phyloP scores from a whole-genome alignment of 768 basidiomycete species.

The Pleurotus ostreatus region DNA sequence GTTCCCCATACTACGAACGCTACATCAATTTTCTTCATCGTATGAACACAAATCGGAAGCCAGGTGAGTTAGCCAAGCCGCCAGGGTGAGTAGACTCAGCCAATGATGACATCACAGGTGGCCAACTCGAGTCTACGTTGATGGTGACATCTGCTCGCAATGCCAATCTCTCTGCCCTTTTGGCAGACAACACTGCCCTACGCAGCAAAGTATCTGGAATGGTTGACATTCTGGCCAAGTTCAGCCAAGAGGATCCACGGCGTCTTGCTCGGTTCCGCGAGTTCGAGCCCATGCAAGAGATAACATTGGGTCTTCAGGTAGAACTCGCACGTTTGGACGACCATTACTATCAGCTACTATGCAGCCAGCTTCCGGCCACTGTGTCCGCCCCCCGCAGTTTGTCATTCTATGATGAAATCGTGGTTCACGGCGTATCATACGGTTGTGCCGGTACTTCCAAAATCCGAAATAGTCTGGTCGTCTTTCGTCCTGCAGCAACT shows the following conservation, averaged over 20 bases:
- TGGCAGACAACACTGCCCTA: no score
- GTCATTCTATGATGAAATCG: constrained; percentile 5
- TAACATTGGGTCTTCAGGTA: not conserved
- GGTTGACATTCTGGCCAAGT: constrained; percentile 7
- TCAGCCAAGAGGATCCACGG: constrained; percentile 13
- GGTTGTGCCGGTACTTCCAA: constrained; percentile 7
- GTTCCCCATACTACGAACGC: not conserved
- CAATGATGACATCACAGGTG: not conserved
- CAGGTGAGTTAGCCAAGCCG: not conserved
- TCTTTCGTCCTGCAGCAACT: constrained; percentile 5
- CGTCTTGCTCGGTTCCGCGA: constrained; percentile 9
- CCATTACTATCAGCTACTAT: not conserved
- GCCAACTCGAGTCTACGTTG: not conserved
- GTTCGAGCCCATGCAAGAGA: constrained; percentile 4
- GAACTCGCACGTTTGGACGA: not conserved
- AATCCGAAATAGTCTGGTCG: constrained; percentile 10
- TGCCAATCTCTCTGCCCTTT: no score
- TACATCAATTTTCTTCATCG: not conserved
- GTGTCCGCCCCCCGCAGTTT: not conserved
- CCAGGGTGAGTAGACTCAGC: not conserved
- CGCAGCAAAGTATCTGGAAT: constrained; percentile 7
- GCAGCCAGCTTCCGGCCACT: not conserved
- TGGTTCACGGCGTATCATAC: constrained; percentile 9
- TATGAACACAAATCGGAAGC: not conserved
- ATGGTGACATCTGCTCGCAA: no score